Evolutionary conservation across 192 early-diverging fungal species (phyloP).

Genomic region (Funneliformis mosseae): DNA sequence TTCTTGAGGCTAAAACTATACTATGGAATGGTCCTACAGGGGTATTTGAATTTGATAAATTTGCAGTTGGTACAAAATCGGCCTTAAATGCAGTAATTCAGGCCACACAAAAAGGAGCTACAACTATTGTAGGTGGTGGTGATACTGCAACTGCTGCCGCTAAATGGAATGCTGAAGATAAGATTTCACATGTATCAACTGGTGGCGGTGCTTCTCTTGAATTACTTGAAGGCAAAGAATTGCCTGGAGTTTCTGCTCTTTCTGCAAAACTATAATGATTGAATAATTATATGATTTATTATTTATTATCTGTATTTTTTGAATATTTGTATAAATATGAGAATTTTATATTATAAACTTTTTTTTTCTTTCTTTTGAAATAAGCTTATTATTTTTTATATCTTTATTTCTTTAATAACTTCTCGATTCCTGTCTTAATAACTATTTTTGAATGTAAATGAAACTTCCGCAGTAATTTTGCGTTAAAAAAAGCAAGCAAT

Average conservation of each 20-base stretch:
- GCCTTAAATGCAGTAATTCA: constrained; percentile 84
- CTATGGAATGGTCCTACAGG: constrained; percentile 98
- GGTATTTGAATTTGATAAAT: constrained; percentile 97
- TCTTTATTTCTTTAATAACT: too few relatives aligned
- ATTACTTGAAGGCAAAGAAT: constrained; percentile 92
- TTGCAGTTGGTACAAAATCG: constrained; percentile 81
- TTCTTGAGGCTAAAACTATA: constrained; percentile 85
- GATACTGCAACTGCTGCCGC: constrained; percentile 97
- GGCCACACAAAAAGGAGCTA: constrained; percentile 83
- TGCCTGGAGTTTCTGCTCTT: constrained; percentile 21
- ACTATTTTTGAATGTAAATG: too few relatives aligned
- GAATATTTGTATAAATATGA: too few relatives aligned
- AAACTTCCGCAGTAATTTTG: too few relatives aligned
- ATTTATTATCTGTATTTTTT: not conserved
- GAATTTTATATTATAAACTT: too few relatives aligned
- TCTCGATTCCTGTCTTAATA: too few relatives aligned
- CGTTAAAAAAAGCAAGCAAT: too few relatives aligned
- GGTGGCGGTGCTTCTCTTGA: constrained; percentile 97
- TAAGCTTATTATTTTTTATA: too few relatives aligned
- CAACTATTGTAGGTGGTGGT: constrained; percentile 94
- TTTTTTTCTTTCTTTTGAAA: too few relatives aligned
- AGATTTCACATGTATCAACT: constrained; percentile 93
- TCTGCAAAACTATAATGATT: not conserved
- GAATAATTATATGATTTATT: not conserved
- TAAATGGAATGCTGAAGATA: constrained; percentile 78